phyloP scores from a whole-genome alignment of 495 filamentous ascomycete species.

The Neurospora sp. region DNA sequence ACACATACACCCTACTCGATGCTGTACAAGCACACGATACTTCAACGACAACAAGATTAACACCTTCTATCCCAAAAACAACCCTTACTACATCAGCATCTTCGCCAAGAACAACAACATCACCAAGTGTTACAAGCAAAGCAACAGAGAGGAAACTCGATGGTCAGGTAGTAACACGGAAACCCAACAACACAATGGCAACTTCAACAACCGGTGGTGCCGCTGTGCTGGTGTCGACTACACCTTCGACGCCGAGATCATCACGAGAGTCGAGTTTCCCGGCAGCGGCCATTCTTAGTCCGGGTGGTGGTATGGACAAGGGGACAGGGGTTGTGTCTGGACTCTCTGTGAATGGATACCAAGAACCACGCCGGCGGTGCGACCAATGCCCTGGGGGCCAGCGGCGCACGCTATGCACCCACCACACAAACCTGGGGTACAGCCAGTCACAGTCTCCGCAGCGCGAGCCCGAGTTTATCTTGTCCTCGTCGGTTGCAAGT shows the following conservation, averaged over 20 bases:
- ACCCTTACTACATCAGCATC: not conserved
- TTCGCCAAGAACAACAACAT: not conserved
- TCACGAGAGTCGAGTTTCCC: conserved; percentile 1
- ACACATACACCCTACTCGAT: not conserved
- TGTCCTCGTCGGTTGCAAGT: not conserved
- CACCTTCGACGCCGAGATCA: conserved; percentile 5
- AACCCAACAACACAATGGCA: conserved; percentile 9
- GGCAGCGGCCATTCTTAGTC: not conserved
- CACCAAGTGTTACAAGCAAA: not conserved
- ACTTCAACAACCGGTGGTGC: conserved; percentile 14
- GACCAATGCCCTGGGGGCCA: conserved; percentile 20
- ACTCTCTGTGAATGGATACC: not conserved
- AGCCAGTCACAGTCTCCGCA: conserved; percentile 2
- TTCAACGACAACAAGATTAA: not conserved
- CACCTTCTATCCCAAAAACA: not conserved
- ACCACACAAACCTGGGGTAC: not conserved
- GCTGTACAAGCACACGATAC: not conserved
- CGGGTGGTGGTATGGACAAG: conserved; percentile 11
- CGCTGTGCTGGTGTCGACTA: conserved; percentile 16
- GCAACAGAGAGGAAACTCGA: conserved; percentile 3
- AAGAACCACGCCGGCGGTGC: conserved; percentile 17
- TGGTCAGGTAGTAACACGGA: conserved; percentile 10
- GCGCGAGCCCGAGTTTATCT: not conserved
- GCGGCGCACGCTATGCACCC: conserved; percentile 20
- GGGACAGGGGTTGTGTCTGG: conserved; percentile 2